Evolutionary conservation across 1,139 yeast genomes (phyloP), one percentile per base, ranked within the genome.

Genomic region (Kodamaea sp.): DNA sequence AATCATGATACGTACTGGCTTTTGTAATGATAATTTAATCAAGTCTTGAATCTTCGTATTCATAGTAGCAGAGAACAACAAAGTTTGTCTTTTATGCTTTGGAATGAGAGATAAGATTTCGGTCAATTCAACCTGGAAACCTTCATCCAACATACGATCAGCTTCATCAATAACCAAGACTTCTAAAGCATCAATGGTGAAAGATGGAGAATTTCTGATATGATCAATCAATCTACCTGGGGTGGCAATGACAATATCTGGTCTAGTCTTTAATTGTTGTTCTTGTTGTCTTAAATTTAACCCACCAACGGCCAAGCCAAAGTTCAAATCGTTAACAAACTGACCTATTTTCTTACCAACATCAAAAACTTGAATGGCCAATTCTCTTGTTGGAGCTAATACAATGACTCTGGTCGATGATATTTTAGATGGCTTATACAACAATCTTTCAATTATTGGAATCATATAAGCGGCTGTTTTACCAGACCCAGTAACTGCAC

Each of bases 401-500:
- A 92, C 88, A 38, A 92, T 75, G 10, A 92, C 98, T 59, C 97
- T 76, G 2, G 97, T 89, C 3, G 95, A 78, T 2, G 96, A 83
- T 7, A 84, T 68, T 54, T 85, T 86, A 38, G 87, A 74, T 7
- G 97, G 97, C 53, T 94, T 85, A 63, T 84, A 92, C 27, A 92
- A 67, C 34, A 92, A 70, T 69, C 98, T 81, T 65, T 94, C 98
- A 44, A 94, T 79, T 30, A 92, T 87, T 11, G 98, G 99, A 41
- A 92, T 85, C 83, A 92, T 81, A 57, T 88, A 92, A 2, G 98
- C 98, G 5, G 97, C 98, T 12, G 99, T 94, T 61, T 92, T 92
- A 78, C 99, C 99, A 27, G 97, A 89, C 68, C 99, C 99, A 3
- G 99, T 92, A 24, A 87, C 96, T 28, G 98, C 98, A 69, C 97